Conservation (phyloP, 345 rosid species). For the Eucalyptus tenuipes region DNA sequence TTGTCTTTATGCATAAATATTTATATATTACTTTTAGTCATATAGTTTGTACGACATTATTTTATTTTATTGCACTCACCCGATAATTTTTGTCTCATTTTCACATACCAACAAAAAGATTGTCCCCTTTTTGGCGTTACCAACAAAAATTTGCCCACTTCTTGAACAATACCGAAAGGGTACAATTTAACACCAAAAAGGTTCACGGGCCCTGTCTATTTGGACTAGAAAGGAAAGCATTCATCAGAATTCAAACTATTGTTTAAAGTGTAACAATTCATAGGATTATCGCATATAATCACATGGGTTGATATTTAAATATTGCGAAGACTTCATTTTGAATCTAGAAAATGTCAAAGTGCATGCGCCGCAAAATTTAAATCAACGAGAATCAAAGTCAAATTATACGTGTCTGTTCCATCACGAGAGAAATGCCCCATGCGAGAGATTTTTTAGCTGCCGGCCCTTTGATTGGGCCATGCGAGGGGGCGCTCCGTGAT, state of each 20-base stretch:
- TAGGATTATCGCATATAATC: too few species aligned
- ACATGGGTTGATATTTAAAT: background rate
- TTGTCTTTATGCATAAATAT: background rate
- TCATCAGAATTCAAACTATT: background rate
- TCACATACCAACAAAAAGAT: background rate
- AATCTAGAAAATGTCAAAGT: background rate
- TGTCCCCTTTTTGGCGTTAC: background rate
- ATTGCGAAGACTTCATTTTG: rapidly evolving
- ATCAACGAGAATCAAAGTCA: background rate
- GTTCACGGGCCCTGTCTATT: background rate
- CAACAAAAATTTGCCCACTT: background rate
- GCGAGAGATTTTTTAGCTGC: background rate
- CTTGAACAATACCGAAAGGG: background rate
- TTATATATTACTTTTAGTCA: background rate
- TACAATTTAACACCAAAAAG: background rate
- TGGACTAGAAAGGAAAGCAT: background rate
- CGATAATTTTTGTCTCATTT: background rate
- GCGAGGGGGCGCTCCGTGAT: background rate
- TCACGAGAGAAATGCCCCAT: background rate
- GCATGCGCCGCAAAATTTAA: rapidly evolving
- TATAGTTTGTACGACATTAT: background rate
- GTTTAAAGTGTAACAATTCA: background rate
- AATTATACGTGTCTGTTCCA: background rate
- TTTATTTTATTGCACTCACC: background rate
- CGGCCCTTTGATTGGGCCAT: background rate